Evolutionary conservation across 495 filamentous ascomycete species (phyloP).

Genomic region (Penicillium cosmopolitanum): DNA sequence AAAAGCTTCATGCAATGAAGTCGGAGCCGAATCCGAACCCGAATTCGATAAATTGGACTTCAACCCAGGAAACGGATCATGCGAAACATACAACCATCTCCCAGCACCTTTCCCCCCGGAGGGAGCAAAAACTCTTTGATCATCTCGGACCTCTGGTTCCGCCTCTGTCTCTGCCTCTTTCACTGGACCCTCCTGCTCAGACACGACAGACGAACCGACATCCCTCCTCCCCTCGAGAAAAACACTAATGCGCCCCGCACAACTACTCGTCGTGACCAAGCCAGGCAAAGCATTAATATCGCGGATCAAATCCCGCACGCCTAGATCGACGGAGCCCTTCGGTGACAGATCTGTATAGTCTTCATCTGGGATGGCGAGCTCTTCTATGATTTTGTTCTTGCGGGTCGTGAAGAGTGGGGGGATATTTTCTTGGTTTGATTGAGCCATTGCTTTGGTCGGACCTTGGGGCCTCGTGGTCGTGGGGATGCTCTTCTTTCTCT

Average conservation of each 20-base stretch:
- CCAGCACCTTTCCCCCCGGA: constrained; percentile 84
- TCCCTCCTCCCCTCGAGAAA: constrained; percentile 78
- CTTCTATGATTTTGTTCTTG: constrained; percentile 67
- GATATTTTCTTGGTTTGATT: constrained; percentile 17
- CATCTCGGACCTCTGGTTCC: constrained; percentile 18
- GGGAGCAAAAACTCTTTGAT: constrained; percentile 39
- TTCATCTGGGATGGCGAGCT: constrained; percentile 62
- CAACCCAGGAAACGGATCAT: constrained; percentile 61
- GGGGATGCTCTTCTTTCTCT: neutral
- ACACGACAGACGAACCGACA: neutral
- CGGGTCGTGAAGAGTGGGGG: constrained; percentile 55
- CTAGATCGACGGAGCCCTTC: constrained; percentile 81
- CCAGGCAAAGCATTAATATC: constrained; percentile 74
- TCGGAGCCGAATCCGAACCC: too few relatives aligned
- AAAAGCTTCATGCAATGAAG: constrained; percentile 35
- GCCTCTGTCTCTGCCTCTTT: constrained; percentile 12
- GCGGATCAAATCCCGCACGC: constrained; percentile 72
- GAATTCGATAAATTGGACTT: neutral
- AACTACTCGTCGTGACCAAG: constrained; percentile 89
- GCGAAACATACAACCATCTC: constrained; percentile 84
- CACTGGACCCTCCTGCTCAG: neutral
- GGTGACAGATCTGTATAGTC: constrained; percentile 80
- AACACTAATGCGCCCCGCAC: constrained; percentile 80
- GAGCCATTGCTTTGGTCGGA: neutral
- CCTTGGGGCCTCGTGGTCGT: too few relatives aligned